Conservation (phyloP, 2,329 filamentous ascomycete genomes). For the Arthrinium puccinioides region DNA sequence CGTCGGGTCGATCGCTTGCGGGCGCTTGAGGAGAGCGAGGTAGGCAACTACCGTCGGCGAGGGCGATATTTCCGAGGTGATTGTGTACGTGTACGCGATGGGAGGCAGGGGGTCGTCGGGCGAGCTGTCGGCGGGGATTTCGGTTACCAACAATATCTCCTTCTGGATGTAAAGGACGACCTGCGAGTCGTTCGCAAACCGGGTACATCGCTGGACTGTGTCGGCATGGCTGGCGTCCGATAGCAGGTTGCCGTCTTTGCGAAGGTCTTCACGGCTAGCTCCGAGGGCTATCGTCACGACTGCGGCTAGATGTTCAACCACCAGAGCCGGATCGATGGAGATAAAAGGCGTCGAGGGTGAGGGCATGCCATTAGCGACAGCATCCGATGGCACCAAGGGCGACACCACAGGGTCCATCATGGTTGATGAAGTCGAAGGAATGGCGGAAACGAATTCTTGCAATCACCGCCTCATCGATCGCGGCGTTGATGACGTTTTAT, state of each 20-base stretch:
- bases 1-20: constrained; percentile 76
- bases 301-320: constrained; percentile 65
- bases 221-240: constrained; percentile 65
- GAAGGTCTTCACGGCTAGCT: constrained; percentile 69
- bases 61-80: constrained; percentile 76
- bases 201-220: constrained; percentile 77
- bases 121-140: constrained; percentile 30
- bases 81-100: constrained; percentile 64
- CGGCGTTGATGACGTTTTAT: constrained; percentile 5
- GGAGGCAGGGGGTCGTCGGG: constrained; percentile 28
- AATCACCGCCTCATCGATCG: constrained; percentile 1
- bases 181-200: constrained; percentile 85
- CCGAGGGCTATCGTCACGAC: constrained; percentile 69
- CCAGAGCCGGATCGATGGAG: constrained; percentile 57
- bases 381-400: constrained; percentile 30
- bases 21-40: constrained; percentile 83
- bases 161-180: constrained; percentile 88
- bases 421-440: constrained; percentile 13
- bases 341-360: constrained; percentile 38
- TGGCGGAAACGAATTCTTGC: constrained; percentile 1
- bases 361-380: constrained; percentile 38
- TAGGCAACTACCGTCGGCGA: constrained; percentile 76
- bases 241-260: constrained; percentile 74
- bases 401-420: constrained; percentile 47
- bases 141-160: constrained; percentile 53